Evolutionary conservation across 2,329 filamentous ascomycete genomes (phyloP).

Genomic region (Fusarium sp.): DNA sequence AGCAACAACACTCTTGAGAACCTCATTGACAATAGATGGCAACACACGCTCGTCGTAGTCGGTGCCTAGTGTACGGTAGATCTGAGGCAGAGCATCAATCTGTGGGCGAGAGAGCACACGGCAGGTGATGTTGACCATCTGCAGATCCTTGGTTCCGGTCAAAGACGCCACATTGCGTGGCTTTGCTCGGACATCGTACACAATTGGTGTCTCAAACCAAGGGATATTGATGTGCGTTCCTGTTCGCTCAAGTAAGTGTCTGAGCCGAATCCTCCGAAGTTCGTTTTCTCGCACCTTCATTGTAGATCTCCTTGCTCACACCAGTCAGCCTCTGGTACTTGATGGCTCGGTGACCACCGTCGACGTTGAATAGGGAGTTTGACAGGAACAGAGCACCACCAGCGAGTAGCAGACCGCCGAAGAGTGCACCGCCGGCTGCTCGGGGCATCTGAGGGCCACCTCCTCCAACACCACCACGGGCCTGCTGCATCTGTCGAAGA

Average conservation of each 20-base stretch:
- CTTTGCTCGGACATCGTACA: conserved; percentile 98
- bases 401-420: conserved; percentile 56
- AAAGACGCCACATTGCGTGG: conserved; percentile 96
- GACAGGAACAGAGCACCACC: conserved; percentile 64
- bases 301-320: conserved; percentile 96
- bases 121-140: conserved; percentile 99
- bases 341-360: conserved; percentile 98
- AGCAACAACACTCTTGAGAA: conserved; percentile 97
- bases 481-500: conserved; percentile 60
- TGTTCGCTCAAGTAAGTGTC: conserved; percentile 50
- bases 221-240: conserved; percentile 94
- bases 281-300: conserved; percentile 73
- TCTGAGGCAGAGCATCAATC: conserved; percentile 89
- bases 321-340: conserved; percentile 95
- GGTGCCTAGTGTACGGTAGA: conserved; percentile 93
- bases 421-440: conserved; percentile 53
- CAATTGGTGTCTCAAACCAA: conserved; percentile 96
- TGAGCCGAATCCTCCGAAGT: conserved; percentile 25
- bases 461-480: conserved; percentile 55
- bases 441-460: conserved; percentile 56
- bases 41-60: conserved; percentile 98
- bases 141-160: conserved; percentile 97
- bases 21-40: conserved; percentile 98
- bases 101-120: conserved; percentile 95
- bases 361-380: conserved; percentile 81